Evolutionary conservation across 108 stramenopile species (phyloP).

Genomic region (Aurantiochytrium sp.): DNA sequence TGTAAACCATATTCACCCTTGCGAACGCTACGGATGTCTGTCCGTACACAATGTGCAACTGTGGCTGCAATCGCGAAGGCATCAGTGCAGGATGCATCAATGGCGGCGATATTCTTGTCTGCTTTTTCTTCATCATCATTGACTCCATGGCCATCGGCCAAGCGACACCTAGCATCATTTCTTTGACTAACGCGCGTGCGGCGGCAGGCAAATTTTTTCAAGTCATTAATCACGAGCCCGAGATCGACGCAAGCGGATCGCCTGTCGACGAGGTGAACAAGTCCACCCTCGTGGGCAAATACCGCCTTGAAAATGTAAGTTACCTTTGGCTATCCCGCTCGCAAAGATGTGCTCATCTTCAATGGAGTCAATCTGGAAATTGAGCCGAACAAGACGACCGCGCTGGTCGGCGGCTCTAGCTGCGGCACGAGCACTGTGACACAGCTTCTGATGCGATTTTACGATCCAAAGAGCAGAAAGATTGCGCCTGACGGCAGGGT

Average conservation of each 20-base stretch:
- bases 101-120: conserved; percentile 19
- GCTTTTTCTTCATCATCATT: conserved; percentile 23
- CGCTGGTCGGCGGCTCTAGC: conserved; percentile 79
- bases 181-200: background rate
- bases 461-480: conserved; percentile 63
- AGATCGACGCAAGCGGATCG: background rate
- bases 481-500: conserved; percentile 76
- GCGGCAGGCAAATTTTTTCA: background rate
- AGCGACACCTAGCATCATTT: background rate
- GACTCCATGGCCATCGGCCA: conserved; percentile 11
- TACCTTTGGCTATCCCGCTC: conserved; percentile 76
- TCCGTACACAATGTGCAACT: background rate
- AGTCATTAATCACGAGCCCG: background rate
- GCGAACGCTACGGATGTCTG: background rate
- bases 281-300: conserved; percentile 36
- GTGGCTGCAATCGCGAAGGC: background rate
- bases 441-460: conserved; percentile 80
- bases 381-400: conserved; percentile 68
- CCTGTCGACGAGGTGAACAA: background rate
- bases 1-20: background rate
- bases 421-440: conserved; percentile 78
- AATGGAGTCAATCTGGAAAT: conserved; percentile 60
- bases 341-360: conserved; percentile 66
- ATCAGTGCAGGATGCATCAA: background rate
- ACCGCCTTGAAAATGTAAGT: conserved; percentile 55